These are phyloP conservation scores for Trebouxia sp. DNA, from an alignment of 139 green algal species.

Conservation along the genomic window DNA sequence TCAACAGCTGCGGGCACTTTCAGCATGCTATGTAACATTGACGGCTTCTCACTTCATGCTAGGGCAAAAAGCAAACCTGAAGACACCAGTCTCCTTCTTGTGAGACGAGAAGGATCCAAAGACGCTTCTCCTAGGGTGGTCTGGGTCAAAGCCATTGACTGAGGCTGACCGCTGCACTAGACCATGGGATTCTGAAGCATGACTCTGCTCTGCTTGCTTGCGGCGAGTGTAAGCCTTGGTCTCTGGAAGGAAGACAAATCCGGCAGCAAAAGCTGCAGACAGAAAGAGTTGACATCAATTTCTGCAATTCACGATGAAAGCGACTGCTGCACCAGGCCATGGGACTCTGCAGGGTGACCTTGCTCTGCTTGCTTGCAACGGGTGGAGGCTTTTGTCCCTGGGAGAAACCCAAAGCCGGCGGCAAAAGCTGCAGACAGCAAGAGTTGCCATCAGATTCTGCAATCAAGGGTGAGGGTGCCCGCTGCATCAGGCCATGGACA, in stretches of 20 bases:
- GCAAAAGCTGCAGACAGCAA: not conserved
- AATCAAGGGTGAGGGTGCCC: too few species aligned
- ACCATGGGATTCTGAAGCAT: not conserved
- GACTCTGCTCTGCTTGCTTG: not conserved
- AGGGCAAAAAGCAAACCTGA: slow-evolving; percentile 1
- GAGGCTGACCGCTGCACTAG: not conserved
- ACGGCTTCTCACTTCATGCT: slow-evolving; percentile 21
- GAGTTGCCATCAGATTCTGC: too few species aligned
- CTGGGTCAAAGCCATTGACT: not conserved
- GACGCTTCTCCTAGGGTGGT: not conserved
- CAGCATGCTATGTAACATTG: too few species aligned
- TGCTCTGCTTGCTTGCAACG: not conserved
- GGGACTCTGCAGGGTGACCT: not conserved
- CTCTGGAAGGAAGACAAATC: slow-evolving; percentile 2
- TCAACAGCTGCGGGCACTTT: too few species aligned
- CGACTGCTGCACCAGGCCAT: too few species aligned
- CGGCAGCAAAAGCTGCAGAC: slow-evolving; percentile 10
- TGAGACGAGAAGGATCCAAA: slow-evolving; percentile 4
- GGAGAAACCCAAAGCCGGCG: not conserved
- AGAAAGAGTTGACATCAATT: too few species aligned
- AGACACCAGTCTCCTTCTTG: slow-evolving; percentile 25
- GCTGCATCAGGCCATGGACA: not conserved
- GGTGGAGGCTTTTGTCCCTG: slow-evolving; percentile 4
- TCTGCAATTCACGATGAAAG: too few species aligned
- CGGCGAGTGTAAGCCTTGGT: slow-evolving; percentile 2